Conservation (phyloP, 768 basidiomycete species). For the Amanita phalloides region DNA sequence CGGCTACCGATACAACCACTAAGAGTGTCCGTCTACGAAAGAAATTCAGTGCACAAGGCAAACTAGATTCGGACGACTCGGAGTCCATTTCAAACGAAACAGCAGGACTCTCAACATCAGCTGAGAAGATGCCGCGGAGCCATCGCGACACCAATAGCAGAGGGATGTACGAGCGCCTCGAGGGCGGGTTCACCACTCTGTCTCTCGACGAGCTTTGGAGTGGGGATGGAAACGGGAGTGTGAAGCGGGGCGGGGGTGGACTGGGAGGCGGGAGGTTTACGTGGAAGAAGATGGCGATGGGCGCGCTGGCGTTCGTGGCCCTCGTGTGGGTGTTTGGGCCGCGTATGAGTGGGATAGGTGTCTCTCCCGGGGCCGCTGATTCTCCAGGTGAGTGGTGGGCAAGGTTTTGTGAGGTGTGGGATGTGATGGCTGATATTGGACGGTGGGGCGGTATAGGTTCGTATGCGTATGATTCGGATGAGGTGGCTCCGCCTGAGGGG, state of each 20-base stretch:
- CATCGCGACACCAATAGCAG: neutral
- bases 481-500: no score
- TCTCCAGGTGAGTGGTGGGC: neutral
- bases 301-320: slow-evolving; percentile 41
- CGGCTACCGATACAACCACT: no score
- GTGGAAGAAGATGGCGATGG: slow-evolving; percentile 65
- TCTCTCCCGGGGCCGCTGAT: slow-evolving; percentile 4
- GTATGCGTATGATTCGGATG: no score
- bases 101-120: neutral
- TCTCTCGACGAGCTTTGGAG: neutral
- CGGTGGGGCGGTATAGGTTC: no score
- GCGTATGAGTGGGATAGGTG: slow-evolving; percentile 16
- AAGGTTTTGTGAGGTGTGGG: no score
- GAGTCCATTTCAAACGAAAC: neutral
- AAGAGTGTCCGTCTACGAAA: no score
- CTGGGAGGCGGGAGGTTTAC: slow-evolving; percentile 20
- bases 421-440: no score
- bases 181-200: neutral
- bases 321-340: slow-evolving; percentile 65
- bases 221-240: no score
- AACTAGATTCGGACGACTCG: no score
- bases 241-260: no score
- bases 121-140: neutral
- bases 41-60: no score
- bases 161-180: neutral